A percentile compares a stretch with the other conserved stretches of the same genome.
Conservation (phyloP, 2,329 filamentous ascomycete genomes). For the Fusarium sp. region DNA sequence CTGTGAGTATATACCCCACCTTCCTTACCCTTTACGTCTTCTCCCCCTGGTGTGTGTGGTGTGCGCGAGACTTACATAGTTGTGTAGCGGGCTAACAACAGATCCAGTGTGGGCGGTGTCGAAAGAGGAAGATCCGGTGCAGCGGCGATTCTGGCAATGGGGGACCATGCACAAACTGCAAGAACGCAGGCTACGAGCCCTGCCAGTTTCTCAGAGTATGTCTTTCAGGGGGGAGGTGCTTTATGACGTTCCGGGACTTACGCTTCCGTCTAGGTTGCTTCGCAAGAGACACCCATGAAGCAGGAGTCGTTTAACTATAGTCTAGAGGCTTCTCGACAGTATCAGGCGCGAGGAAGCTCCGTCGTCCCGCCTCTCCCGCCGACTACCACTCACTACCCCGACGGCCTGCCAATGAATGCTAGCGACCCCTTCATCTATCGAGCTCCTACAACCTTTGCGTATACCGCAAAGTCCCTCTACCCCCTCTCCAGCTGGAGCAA, state of each 20-base stretch:
- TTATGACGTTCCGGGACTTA: not conserved
- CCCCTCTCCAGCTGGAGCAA: constrained; percentile 39
- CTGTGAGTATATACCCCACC: constrained; percentile 57
- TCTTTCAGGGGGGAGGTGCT: constrained; percentile 2
- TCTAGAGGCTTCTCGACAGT: constrained; percentile 48
- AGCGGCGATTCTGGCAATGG: constrained; percentile 85
- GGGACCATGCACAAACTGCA: constrained; percentile 86
- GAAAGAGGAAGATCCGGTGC: constrained; percentile 94
- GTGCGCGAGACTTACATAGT: constrained; percentile 42
- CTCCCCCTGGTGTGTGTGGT: constrained; percentile 36
- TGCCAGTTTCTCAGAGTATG: constrained; percentile 87
- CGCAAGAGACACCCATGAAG: constrained; percentile 47
- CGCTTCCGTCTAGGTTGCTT: constrained; percentile 45
- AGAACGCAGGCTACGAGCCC: constrained; percentile 74
- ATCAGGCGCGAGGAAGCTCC: constrained; percentile 43
- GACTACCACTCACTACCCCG: constrained; percentile 31
- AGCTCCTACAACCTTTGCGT: constrained; percentile 36
- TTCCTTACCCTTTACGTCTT: not conserved
- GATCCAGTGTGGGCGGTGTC: constrained; percentile 84
- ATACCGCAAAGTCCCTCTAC: constrained; percentile 44
- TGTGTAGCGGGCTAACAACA: constrained; percentile 37
- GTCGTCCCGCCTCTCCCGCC: constrained; percentile 22
- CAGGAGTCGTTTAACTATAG: constrained; percentile 45
- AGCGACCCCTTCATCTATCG: constrained; percentile 38
- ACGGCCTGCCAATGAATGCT: constrained; percentile 28